Evolutionary conservation across 2,329 filamentous ascomycete genomes (phyloP), one percentile per base, ranked within the genome.

Genomic region (Diaporthe ampelina): DNA sequence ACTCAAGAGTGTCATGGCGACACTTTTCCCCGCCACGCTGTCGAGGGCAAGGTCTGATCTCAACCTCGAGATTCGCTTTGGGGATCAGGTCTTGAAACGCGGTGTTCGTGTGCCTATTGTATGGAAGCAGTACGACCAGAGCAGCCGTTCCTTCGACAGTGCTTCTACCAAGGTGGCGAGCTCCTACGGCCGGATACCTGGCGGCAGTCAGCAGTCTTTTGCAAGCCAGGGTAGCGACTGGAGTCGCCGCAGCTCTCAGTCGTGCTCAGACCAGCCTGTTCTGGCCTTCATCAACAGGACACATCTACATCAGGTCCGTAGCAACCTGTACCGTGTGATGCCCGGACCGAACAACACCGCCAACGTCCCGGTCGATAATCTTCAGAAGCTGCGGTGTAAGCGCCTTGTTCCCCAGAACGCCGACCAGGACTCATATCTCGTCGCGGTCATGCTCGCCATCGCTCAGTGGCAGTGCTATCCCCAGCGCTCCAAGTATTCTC

Each of bases 381-480:
- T 91, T 13, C 87, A 89, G 72, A 78, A 81, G 45, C 78, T 88
- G 19, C 85, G 88, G 1, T 84, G 85, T 7, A 88, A 86, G 78
- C 81, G 82, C 61, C 81, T 91, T 5, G 73, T 86, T 4, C 89
- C 90, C 0, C 78, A 81, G 3, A 84, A 90, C 65, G 75, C 80
- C 2, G 85, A 90, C 65, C 86, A 88, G 63, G 89, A 91, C 77
- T 82, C 87, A 0, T 86, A 89, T 73, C 83, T 90, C 48, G 82
- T 89, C 7, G 88, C 85, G 26, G 84, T 87, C 57, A 86, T 91
- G 73, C 77, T 91, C 17, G 86, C 87, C 61, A 88, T 91, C 86
- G 90, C 90, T 10, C 90, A 91, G 77, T 83, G 85, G 11, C 84
- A 88, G 61, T 89, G 88, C 73, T 90, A 91, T 78, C 76, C 67